Percentiles rank a stretch among this genome's conserved stretches.
phyloP scores from a whole-genome alignment of 1,284 basidiomycete genomes.

The Ganoderma lingzhi region DNA sequence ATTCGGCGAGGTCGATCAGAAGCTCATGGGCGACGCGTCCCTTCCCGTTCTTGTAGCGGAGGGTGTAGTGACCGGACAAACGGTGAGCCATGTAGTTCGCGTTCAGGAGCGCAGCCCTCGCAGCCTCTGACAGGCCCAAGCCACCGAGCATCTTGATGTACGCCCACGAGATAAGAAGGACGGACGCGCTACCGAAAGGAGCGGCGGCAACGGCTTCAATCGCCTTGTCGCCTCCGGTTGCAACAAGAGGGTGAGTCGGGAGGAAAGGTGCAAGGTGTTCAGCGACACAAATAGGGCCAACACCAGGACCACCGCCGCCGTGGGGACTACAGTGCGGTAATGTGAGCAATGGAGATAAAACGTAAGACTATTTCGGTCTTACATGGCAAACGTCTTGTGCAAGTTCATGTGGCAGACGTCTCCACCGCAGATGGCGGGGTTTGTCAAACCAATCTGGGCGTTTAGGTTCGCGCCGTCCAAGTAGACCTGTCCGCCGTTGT shows the following conservation, averaged over 20 bases:
- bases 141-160: conserved; percentile 99
- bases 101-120: conserved; percentile 89
- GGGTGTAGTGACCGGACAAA: conserved; percentile 85
- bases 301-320: conserved; percentile 96
- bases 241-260: conserved; percentile 87
- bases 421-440: conserved; percentile 95
- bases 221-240: conserved; percentile 73
- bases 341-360: conserved; percentile 11
- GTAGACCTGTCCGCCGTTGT: conserved; percentile 97
- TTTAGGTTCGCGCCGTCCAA: conserved; percentile 98
- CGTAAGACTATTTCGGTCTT: conserved; percentile 28
- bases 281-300: conserved; percentile 95
- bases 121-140: conserved; percentile 84
- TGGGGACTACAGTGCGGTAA: conserved; percentile 72
- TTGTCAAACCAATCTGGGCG: conserved; percentile 94
- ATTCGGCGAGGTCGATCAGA: conserved; percentile 94
- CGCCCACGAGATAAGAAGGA: conserved; percentile 97
- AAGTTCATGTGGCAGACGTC: conserved; percentile 99
- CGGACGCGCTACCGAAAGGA: conserved; percentile 94
- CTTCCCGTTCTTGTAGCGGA: conserved; percentile 92
- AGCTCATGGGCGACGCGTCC: conserved; percentile 96
- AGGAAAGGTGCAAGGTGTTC: conserved; percentile 95
- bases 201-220: conserved; percentile 93
- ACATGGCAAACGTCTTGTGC: conserved; percentile 97
- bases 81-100: conserved; percentile 98